Base-by-base conservation (phyloP, 768 basidiomycete genomes). In the Cubamyces sp. region DNA sequence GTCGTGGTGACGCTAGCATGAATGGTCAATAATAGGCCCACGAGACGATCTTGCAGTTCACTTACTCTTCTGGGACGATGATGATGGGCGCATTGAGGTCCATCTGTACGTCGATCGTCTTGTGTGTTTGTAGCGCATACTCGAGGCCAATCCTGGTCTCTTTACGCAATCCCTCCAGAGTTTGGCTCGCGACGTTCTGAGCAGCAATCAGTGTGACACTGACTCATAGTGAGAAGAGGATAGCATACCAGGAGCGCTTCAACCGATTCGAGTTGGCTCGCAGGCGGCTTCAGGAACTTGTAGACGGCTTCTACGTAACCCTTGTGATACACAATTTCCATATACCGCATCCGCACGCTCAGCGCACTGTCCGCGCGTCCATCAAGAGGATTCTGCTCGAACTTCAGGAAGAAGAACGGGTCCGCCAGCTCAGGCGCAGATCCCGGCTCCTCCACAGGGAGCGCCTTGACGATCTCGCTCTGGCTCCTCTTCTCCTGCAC, bases 61-160 rank as follows among this genome's bases (percentile, higher is more conserved):
- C 73, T 61, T 71, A 95, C 94, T 93, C 87, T 77, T 98, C 96
- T 1, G 97, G 97, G 54, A 98, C 84, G 68, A 99, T 94, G 71
- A 99, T 97, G 67, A 99, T 86, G 5, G 97, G 97, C 0, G 97
- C 94, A 69, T 96, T 92, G 81, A 99, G 83, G 70, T 99, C 96
- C 77, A 99, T 85, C 66, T 93, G 91, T n/a, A 99, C 80, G 72
- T 98, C 96, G 46, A 98, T 80, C 1, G 97, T 98, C 80, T 94
- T 96, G 80, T 97, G 96, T 16, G 86, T 87, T 73, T 95, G 88
- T 50, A 99, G 76, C 0, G 96, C 96, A 75, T 90, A 90, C 77
- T 98, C 96, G 55, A 99, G 79, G 16, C 97, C 94, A 0, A 93
- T 92, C 55, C 97, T 79, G 7, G 97, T 98, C 71, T 98, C 95